A percentile compares a stretch with the other conserved stretches of the same genome.
phyloP scores from a whole-genome alignment of 1,139 yeast species.

The Schizosaccharomyces versatilis region DNA sequence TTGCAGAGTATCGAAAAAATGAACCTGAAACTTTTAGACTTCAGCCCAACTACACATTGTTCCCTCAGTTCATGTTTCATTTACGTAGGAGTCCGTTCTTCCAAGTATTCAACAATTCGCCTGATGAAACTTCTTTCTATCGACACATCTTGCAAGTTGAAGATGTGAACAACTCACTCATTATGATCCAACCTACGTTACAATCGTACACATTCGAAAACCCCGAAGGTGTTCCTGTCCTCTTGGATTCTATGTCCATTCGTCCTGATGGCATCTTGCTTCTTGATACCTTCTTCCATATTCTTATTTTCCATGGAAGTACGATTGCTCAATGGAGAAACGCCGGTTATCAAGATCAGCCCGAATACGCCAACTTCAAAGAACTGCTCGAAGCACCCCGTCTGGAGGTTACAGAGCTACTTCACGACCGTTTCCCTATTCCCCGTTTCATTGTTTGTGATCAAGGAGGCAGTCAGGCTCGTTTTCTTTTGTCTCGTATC shows the following conservation, averaged over 20 bases:
- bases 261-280: constrained; percentile 71
- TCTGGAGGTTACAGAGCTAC: constrained; percentile 73
- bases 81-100: constrained; percentile 89
- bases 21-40: constrained; percentile 55
- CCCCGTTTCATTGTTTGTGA: constrained; percentile 93
- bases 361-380: constrained; percentile 74
- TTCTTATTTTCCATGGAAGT: constrained; percentile 84
- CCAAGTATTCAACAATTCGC: constrained; percentile 92
- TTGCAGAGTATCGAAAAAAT: constrained; percentile 70
- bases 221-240: constrained; percentile 57
- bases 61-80: constrained; percentile 90
- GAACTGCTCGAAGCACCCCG: constrained; percentile 73
- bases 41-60: constrained; percentile 57
- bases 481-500: constrained; percentile 80
- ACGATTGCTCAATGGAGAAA: constrained; percentile 92
- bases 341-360: constrained; percentile 79
- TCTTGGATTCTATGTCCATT: constrained; percentile 79
- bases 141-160: constrained; percentile 80
- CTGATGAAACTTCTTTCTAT: constrained; percentile 95
- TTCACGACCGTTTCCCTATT: constrained; percentile 84
- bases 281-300: constrained; percentile 88
- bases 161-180: constrained; percentile 73
- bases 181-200: constrained; percentile 91
- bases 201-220: constrained; percentile 68
- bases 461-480: constrained; percentile 94